Evolutionary conservation across 352 stramenopile species (phyloP).

Genomic region (Globisporangium cederbergense): DNA sequence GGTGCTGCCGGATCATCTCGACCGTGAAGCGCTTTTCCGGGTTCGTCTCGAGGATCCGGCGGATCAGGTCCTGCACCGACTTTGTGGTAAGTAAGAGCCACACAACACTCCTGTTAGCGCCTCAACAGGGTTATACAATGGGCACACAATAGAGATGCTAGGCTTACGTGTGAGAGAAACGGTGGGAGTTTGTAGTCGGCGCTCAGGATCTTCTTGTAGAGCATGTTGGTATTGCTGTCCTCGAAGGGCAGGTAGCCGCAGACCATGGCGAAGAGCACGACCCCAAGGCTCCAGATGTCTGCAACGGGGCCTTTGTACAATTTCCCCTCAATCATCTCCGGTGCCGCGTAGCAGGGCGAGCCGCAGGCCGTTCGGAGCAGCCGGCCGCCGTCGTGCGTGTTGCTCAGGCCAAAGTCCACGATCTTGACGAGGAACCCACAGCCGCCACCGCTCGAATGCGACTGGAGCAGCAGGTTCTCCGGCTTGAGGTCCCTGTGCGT

Average conservation of each 20-base stretch:
- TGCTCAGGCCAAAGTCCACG: conserved; percentile 92
- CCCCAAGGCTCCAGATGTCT: conserved; percentile 91
- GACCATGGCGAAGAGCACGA: conserved; percentile 92
- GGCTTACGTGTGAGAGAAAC: conserved; percentile 58
- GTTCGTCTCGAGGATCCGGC: conserved; percentile 80
- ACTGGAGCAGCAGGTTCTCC: conserved; percentile 90
- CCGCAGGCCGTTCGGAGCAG: conserved; percentile 90
- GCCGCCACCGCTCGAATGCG: conserved; percentile 23
- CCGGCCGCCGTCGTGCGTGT: conserved; percentile 76
- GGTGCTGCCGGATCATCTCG: conserved; percentile 75
- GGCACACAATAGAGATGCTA: no score
- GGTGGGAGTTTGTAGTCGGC: conserved; percentile 83
- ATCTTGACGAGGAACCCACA: conserved; percentile 75
- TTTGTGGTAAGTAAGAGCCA: conserved; percentile 11
- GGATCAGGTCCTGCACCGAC: conserved; percentile 76
- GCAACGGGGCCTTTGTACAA: conserved; percentile 79
- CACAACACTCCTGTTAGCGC: no score
- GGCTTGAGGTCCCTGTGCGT: conserved; percentile 91
- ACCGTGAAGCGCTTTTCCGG: conserved; percentile 73
- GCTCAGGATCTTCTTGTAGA: conserved; percentile 93
- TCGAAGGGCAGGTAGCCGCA: conserved; percentile 91
- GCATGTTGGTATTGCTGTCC: conserved; percentile 86
- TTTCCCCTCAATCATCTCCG: conserved; percentile 91
- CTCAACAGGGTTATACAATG: no score
- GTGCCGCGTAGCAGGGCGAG: conserved; percentile 90